Percentiles rank a stretch among this genome's conserved stretches.
Evolutionary conservation across 2,329 filamentous ascomycete genomes (phyloP).

Genomic region (Aspergillus caelatus): DNA sequence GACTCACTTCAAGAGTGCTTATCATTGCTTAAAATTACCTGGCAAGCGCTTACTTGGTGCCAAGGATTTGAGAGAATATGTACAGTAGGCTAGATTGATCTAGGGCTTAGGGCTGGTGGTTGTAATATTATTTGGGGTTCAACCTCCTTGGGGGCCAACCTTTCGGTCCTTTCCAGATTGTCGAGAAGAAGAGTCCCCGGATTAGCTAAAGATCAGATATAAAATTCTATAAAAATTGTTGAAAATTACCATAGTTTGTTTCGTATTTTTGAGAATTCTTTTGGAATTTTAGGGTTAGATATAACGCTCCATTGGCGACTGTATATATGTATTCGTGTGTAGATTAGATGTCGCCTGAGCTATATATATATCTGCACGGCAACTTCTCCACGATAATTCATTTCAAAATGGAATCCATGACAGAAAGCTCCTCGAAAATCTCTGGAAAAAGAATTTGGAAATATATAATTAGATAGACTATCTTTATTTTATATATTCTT

Average conservation of each 20-base stretch:
- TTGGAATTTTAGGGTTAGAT: background rate
- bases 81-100: background rate
- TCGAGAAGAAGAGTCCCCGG: background rate
- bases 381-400: background rate
- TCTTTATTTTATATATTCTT: background rate
- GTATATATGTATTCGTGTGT: rapidly evolving
- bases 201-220: background rate
- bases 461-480: rapidly evolving
- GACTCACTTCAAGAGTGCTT: background rate
- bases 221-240: background rate
- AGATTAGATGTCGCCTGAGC: background rate
- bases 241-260: background rate
- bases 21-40: background rate
- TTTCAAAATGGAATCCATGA: no score
- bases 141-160: background rate
- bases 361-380: background rate
- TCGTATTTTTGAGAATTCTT: background rate
- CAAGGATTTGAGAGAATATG: background rate
- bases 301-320: background rate
- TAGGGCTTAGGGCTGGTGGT: background rate
- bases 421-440: background rate
- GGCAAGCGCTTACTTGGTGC: background rate
- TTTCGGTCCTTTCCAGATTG: background rate
- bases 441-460: no score
- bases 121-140: background rate